A percentile compares a stretch with the other conserved stretches of the same genome.
phyloP scores from a whole-genome alignment of 805 yeast species.

The Scheffersomyces coipomensis region DNA sequence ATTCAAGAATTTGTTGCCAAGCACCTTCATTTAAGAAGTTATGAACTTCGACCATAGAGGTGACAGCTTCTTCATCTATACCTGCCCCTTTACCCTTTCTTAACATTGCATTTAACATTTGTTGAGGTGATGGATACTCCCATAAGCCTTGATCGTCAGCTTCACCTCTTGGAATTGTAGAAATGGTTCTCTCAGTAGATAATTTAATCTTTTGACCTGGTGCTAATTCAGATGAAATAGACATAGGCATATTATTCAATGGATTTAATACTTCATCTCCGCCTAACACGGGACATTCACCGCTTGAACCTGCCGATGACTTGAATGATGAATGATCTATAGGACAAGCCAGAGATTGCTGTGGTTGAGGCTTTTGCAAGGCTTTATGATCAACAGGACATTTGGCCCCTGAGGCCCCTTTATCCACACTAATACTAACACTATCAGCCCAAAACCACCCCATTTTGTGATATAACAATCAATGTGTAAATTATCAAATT shows the following conservation, averaged over 20 bases:
- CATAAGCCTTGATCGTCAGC: constrained; percentile 68
- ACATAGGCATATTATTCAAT: constrained; percentile 83
- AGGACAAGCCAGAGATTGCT: constrained; percentile 10
- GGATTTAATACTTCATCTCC: constrained; percentile 59
- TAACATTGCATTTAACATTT: constrained; percentile 97
- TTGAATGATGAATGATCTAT: constrained; percentile 6
- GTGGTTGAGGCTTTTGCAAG: background rate
- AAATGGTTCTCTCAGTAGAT: constrained; percentile 80
- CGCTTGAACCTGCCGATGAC: constrained; percentile 17
- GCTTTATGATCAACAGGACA: constrained; percentile 44
- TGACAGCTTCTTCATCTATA: constrained; percentile 93
- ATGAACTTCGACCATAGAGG: constrained; percentile 94
- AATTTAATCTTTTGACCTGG: constrained; percentile 79
- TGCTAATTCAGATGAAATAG: constrained; percentile 60
- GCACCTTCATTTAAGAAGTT: constrained; percentile 96
- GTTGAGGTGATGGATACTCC: constrained; percentile 99
- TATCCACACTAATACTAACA: constrained; percentile 1
- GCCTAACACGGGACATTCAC: constrained; percentile 37
- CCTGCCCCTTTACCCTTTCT: constrained; percentile 88
- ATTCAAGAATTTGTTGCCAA: constrained; percentile 88
- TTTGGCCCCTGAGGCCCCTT: constrained; percentile 9
- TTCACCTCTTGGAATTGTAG: constrained; percentile 85
- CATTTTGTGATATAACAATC: constrained; percentile 47
- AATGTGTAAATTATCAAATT: no score
- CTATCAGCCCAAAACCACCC: constrained; percentile 88